Conservation (phyloP, 345 rosid genomes). For the Combretum micranthum region DNA sequence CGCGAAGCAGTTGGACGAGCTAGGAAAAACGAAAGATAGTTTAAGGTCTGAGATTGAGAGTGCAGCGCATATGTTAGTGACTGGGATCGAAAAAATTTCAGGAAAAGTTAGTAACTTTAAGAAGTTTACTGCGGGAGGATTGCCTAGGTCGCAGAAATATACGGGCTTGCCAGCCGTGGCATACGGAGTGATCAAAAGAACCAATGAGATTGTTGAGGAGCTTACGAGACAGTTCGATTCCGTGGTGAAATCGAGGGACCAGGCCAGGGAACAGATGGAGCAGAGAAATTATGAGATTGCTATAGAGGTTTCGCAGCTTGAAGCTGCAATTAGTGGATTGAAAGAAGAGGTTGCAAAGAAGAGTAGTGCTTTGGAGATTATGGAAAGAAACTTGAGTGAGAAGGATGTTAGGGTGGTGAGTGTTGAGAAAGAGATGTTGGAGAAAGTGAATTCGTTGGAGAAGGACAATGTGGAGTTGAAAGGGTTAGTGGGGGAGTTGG, state of each 20-base stretch:
- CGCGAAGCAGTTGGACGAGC: conserved; percentile 50
- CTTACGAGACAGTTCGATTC: conserved; percentile 64
- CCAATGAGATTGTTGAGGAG: conserved; percentile 94
- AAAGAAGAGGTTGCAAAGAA: conserved; percentile 64
- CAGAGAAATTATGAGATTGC: conserved; percentile 97
- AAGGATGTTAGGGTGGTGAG: conserved; percentile 50
- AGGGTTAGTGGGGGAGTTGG: conserved; percentile 63
- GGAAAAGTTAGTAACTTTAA: conserved; percentile 74
- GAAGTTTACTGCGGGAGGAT: conserved; percentile 63
- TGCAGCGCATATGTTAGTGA: conserved; percentile 78
- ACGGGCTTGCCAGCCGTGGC: conserved; percentile 71
- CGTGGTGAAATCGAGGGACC: conserved; percentile 61
- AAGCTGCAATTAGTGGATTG: conserved; percentile 70
- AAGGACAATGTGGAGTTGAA: conserved; percentile 53
- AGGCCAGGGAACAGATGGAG: conserved; percentile 87
- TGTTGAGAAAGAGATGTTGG: conserved; percentile 42
- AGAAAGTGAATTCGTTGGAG: conserved; percentile 39
- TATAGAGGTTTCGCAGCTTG: conserved; percentile 94
- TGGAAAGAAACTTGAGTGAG: conserved; percentile 47
- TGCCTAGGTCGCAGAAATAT: conserved; percentile 81
- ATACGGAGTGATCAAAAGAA: conserved; percentile 85
- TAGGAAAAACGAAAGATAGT: conserved; percentile 48
- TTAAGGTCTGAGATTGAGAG: conserved; percentile 71
- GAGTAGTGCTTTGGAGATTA: conserved; percentile 35
- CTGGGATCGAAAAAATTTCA: conserved; percentile 91